A percentile compares a stretch with the other conserved stretches of the same genome.
phyloP scores from a whole-genome alignment of 805 yeast genomes.

The Geotrichum ghanense region DNA sequence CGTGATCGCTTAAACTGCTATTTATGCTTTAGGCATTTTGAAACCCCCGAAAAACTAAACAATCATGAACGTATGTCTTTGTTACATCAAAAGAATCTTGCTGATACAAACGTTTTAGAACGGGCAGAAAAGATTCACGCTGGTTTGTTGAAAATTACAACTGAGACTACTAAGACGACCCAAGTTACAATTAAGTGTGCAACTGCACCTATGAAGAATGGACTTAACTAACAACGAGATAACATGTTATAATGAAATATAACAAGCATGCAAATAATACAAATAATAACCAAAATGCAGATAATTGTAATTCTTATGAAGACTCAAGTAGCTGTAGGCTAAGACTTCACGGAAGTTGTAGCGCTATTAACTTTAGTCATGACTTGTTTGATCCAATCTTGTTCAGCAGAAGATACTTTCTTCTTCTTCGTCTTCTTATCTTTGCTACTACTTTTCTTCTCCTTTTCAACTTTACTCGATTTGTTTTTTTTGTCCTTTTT shows the following conservation, averaged over 20 bases:
- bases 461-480: constrained; percentile 20
- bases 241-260: no score
- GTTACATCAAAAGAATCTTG: constrained; percentile 3
- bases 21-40: constrained; percentile 5
- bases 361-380: neutral
- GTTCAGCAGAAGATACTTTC: constrained; percentile 16
- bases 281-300: no score
- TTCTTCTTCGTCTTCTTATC: constrained; percentile 16
- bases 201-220: no score
- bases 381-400: constrained; percentile 6
- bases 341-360: neutral
- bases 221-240: no score
- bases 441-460: constrained; percentile 18
- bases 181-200: constrained; percentile 10
- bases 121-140: constrained; percentile 3
- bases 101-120: neutral
- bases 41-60: neutral
- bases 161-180: constrained; percentile 8
- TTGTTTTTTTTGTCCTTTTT: constrained; percentile 10
- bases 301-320: no score
- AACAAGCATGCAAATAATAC: no score
- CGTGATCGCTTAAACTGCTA: neutral
- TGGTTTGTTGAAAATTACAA: neutral
- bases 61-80: constrained; percentile 5
- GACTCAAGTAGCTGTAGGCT: no score